Conservation (phyloP, 768 basidiomycete genomes). For the Pulveroboletus sp. region DNA sequence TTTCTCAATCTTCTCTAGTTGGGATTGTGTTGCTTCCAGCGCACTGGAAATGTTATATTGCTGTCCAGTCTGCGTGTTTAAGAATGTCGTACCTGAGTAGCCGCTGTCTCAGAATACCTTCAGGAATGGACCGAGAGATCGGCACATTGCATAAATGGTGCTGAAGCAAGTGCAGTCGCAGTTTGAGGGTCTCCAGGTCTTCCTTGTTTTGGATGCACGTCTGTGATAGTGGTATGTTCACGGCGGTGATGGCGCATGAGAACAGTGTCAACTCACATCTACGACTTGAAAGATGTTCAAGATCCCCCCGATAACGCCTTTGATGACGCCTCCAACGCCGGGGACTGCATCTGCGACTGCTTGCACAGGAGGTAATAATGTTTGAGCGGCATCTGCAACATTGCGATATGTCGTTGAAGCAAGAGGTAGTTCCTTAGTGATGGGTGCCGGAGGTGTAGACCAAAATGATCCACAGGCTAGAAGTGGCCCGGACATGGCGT, state of each 20-base stretch:
- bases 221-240: neutral
- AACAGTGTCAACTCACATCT: neutral
- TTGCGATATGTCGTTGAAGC: too few species aligned
- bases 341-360: neutral
- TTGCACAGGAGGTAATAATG: slow-evolving; percentile 5
- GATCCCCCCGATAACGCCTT: neutral
- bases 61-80: neutral
- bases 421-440: too few species aligned
- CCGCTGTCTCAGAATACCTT: neutral
- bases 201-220: slow-evolving; percentile 5
- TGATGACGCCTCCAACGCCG: neutral
- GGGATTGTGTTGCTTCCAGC: neutral
- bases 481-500: too few species aligned
- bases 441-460: too few species aligned
- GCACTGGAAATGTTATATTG: neutral
- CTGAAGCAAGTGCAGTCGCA: neutral
- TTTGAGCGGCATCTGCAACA: neutral
- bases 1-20: neutral
- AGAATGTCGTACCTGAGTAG: neutral
- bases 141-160: neutral
- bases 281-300: neutral
- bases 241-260: neutral
- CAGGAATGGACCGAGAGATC: neutral
- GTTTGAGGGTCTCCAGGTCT: neutral
- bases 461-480: too few species aligned